A percentile compares a stretch with the other conserved stretches of the same genome.
Evolutionary conservation across 441 rosid species (phyloP).

Genomic region (Croton setiger): DNA sequence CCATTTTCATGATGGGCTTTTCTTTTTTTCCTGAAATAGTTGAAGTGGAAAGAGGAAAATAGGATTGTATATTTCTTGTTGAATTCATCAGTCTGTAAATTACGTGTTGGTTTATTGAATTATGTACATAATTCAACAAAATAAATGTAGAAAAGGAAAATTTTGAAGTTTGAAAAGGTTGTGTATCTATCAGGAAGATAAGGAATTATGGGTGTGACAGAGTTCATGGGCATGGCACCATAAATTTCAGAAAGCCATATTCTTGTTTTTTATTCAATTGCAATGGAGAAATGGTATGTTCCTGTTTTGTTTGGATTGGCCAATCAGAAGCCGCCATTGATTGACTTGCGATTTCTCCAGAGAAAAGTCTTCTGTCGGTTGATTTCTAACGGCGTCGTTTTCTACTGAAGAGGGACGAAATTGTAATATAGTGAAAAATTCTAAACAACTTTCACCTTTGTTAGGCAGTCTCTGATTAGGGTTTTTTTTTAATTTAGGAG

Average conservation of each 20-base stretch:
- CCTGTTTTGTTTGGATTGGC: background rate
- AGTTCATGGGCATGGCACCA: background rate
- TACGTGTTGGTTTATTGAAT: background rate
- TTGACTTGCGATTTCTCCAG: too few species aligned
- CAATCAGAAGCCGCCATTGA: too few species aligned
- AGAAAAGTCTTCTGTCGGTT: too few species aligned
- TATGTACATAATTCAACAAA: background rate
- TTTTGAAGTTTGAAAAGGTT: too few species aligned
- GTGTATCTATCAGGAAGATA: background rate
- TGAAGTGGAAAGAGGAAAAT: background rate
- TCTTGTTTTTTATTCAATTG: background rate
- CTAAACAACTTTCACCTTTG: too few species aligned
- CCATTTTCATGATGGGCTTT: background rate
- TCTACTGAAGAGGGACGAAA: too few species aligned
- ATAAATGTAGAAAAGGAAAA: too few species aligned
- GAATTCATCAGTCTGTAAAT: conserved; percentile 11
- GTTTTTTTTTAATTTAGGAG: too few species aligned
- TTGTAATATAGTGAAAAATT: too few species aligned
- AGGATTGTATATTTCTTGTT: background rate
- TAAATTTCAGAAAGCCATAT: background rate
- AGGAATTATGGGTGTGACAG: background rate
- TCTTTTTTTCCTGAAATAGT: background rate
- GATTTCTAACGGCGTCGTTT: too few species aligned
- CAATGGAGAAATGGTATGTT: background rate
- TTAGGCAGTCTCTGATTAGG: too few species aligned